A percentile compares a stretch with the other conserved stretches of the same genome.
phyloP scores from a whole-genome alignment of 192 early-diverging fungal species.

The Physocladia obscura region DNA sequence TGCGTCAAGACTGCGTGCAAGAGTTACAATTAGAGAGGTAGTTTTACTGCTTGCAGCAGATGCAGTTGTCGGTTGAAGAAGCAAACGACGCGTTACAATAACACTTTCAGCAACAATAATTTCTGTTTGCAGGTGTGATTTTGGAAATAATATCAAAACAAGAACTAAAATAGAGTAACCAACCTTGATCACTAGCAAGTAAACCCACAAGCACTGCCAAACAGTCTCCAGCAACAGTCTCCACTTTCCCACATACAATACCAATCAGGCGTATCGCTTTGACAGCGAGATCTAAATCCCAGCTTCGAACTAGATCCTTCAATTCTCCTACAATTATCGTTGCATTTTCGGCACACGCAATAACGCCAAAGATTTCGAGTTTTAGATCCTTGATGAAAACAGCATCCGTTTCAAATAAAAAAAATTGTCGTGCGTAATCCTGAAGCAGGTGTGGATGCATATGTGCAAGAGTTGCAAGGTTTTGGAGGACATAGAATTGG shows the following conservation, averaged over 20 bases:
- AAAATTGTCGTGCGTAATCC: conserved; percentile 76
- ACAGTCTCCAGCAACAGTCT: conserved; percentile 54
- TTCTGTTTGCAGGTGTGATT: conserved; percentile 55
- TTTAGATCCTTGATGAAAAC: conserved; percentile 77
- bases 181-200: conserved; percentile 29
- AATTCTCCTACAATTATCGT: conserved; percentile 71
- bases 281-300: conserved; percentile 64
- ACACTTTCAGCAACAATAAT: conserved; percentile 73
- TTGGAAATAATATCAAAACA: neutral
- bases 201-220: conserved; percentile 37
- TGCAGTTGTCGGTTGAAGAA: conserved; percentile 47
- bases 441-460: conserved; percentile 69
- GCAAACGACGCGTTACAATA: conserved; percentile 67
- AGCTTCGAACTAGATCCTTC: conserved; percentile 47
- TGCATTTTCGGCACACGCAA: conserved; percentile 71
- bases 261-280: conserved; percentile 39
- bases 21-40: conserved; percentile 29
- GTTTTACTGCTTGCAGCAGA: neutral
- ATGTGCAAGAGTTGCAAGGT: conserved; percentile 73
- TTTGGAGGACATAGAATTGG: conserved; percentile 73
- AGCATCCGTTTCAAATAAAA: conserved; percentile 75
- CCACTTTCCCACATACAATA: conserved; percentile 4
- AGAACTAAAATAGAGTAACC: neutral
- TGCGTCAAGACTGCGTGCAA: conserved; percentile 61
- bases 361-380: conserved; percentile 75